Base-by-base conservation (phyloP, 1,284 basidiomycete genomes). In the Earliella scabrosa region DNA sequence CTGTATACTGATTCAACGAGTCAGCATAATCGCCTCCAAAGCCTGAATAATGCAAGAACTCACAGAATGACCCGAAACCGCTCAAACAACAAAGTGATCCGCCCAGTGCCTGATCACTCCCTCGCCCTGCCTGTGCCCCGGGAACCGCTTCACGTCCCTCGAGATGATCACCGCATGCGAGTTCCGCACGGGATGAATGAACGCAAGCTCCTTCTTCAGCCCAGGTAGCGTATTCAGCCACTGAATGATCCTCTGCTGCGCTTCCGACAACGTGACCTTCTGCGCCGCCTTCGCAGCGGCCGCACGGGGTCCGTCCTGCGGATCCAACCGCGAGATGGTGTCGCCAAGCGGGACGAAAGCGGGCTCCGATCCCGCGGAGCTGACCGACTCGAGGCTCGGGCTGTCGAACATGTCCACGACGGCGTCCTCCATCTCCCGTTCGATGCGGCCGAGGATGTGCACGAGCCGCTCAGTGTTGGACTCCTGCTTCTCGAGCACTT, bases 41-140 rank as follows among this genome's bases (percentile, higher is more conserved):
- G n/a, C n/a, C n/a, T n/a, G n/a, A n/a, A n/a, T n/a, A n/a, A n/a
- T n/a, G n/a, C n/a, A n/a, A n/a, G n/a, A n/a, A n/a, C n/a, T n/a
- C n/a, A n/a, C n/a, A n/a, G n/a, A n/a, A n/a, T n/a, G n/a, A n/a
- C n/a, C n/a, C n/a, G n/a, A n/a, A n/a, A n/a, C n/a, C n/a, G n/a
- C 29, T 39, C 54, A 77, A 24, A 82, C 52, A 27, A 77, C 69
- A 50, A 92, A 87, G n/a, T 81, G 77, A 58, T 83, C 79, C 21
- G 87, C 88, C 87, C 87, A 90, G 68, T 91, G 87, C 56, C 79
- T 75, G 35, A 92, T 50, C 4, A 91, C 81, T 35, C 82, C 81
- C 66, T 84, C 80, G 11, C 90, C 90, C 21, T 73, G 67, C 45
- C 76, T 72, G 63, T 90, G 86, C 16, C 72, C 63, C 62, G 80